These are phyloP conservation scores for Penicillium antarcticum DNA, from an alignment of 495 filamentous ascomycete species.

Conservation along the genomic window DNA sequence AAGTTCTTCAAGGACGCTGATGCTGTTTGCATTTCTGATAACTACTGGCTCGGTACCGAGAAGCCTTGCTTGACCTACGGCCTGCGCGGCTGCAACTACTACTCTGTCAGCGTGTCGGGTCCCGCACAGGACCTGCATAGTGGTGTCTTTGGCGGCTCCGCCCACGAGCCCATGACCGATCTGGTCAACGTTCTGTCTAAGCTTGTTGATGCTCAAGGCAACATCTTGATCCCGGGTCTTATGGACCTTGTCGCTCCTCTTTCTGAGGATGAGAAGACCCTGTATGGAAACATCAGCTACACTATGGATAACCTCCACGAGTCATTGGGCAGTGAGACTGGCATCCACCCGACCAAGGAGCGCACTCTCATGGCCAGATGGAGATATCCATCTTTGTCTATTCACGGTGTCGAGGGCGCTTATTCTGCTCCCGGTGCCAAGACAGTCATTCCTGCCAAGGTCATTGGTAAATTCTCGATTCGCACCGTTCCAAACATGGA, in stretches of 20 bases:
- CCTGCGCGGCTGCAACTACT: slow-evolving; percentile 97
- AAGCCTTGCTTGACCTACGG: slow-evolving; percentile 98
- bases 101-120: slow-evolving; percentile 80
- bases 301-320: slow-evolving; percentile 94
- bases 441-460: slow-evolving; percentile 97
- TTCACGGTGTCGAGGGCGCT: slow-evolving; percentile 94
- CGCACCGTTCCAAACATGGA: slow-evolving; percentile 98
- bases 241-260: slow-evolving; percentile 87
- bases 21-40: slow-evolving; percentile 97
- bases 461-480: slow-evolving; percentile 96
- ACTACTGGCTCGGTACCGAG: slow-evolving; percentile 99
- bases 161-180: slow-evolving; percentile 98
- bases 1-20: slow-evolving; percentile 92
- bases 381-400: slow-evolving; percentile 90
- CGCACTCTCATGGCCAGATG: slow-evolving; percentile 89
- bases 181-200: slow-evolving; percentile 74
- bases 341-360: slow-evolving; percentile 82
- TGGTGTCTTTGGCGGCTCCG: slow-evolving; percentile 92
- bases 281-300: slow-evolving; percentile 86
- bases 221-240: slow-evolving; percentile 85
- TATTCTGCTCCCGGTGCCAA: slow-evolving; percentile 94
- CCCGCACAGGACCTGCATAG: slow-evolving; percentile 93
- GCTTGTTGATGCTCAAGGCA: slow-evolving; percentile 84
- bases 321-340: slow-evolving; percentile 80
- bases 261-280: slow-evolving; percentile 75